These are phyloP conservation scores for Pneumocystis carinii DNA, from an alignment of 1,139 yeast species.

Conservation along the genomic window DNA sequence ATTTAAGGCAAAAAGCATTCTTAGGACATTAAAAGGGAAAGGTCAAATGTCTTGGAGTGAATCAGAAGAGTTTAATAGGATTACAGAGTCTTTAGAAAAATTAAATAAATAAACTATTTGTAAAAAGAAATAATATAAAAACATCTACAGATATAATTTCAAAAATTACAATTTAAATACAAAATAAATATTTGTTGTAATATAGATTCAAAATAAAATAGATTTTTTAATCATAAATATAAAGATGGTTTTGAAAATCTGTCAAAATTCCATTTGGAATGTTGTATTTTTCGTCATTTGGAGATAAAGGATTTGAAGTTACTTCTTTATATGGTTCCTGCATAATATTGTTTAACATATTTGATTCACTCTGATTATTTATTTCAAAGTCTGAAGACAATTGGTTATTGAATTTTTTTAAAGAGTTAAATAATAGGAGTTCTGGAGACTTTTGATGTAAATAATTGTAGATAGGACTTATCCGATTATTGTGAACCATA, in stretches of 20 bases:
- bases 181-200: background rate
- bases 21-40: background rate
- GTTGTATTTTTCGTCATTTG: conserved; percentile 13
- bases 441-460: background rate
- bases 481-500: too few relatives aligned
- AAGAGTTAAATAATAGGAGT: background rate
- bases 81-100: conserved; percentile 42
- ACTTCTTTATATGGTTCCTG: background rate
- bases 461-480: background rate
- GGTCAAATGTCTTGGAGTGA: background rate
- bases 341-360: background rate
- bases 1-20: conserved; percentile 47
- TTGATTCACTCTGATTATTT: background rate
- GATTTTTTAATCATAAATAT: background rate
- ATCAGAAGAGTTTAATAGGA: conserved; percentile 20
- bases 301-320: background rate
- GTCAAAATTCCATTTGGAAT: background rate
- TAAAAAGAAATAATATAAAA: background rate
- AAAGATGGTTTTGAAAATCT: conserved; percentile 1
- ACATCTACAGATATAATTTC: background rate
- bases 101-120: conserved; percentile 2
- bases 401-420: background rate
- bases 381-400: background rate
- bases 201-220: background rate
- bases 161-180: background rate